phyloP scores from a whole-genome alignment of 2,329 filamentous ascomycete genomes.

The Dactylellina cionopaga region DNA sequence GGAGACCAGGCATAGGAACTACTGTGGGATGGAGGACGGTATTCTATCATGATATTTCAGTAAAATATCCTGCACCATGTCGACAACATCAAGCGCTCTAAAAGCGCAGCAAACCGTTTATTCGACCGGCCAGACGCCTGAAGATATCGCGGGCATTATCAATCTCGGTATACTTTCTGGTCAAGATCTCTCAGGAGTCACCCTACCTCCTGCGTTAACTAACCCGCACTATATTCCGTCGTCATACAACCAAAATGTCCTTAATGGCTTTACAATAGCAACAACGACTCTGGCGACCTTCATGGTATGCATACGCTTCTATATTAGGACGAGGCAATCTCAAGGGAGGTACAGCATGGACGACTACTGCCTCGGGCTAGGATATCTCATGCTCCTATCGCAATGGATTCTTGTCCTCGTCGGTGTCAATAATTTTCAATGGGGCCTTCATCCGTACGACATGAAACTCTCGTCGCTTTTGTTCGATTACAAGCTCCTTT shows the following conservation, averaged over 20 bases:
- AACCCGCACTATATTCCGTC: constrained; percentile 32
- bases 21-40: constrained; percentile 6
- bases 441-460: constrained; percentile 37
- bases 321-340: constrained; percentile 29
- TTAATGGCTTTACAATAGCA: constrained; percentile 28
- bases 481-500: constrained; percentile 39
- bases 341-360: constrained; percentile 23
- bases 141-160: constrained; percentile 21
- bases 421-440: constrained; percentile 40
- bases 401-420: constrained; percentile 31
- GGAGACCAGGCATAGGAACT: no score
- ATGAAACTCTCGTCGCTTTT: constrained; percentile 31
- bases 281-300: constrained; percentile 15
- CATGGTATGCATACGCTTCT: constrained; percentile 32
- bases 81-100: background rate
- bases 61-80: constrained; percentile 2
- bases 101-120: constrained; percentile 20
- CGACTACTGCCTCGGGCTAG: constrained; percentile 19
- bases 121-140: constrained; percentile 34
- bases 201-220: constrained; percentile 17
- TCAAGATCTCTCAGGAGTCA: background rate
- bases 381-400: constrained; percentile 27
- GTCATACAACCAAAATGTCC: constrained; percentile 21
- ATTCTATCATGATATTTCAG: constrained; percentile 24
- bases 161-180: constrained; percentile 32